Base-by-base conservation (phyloP, 1,284 basidiomycete genomes). In the Anthracocystis setariae region DNA sequence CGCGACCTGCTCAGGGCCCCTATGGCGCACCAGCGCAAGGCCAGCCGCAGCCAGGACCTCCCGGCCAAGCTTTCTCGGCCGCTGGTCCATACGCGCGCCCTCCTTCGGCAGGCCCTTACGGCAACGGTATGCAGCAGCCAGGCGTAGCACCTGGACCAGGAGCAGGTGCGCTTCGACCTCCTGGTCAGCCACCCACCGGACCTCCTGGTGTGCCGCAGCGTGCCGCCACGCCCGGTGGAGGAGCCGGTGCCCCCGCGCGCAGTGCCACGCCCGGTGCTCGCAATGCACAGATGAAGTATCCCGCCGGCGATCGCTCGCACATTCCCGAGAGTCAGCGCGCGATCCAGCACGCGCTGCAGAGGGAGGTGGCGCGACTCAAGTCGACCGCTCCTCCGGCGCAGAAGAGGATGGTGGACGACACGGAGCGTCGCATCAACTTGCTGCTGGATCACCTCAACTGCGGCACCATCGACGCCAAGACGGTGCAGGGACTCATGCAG, bases 391-490 rank as follows among this genome's bases (percentile, higher is more conserved):
- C 92, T 89, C 88, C 91, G 8, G 88, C 90, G 73, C 90, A 94
- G 85, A 91, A 90, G 83, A 89, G 91, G 33, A 87, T 94, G 75
- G 88, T 90, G 0, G 92, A 94, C 63, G 94, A 97, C 79, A 88
- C 93, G 2, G 93, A 96, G 81, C 88, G 92, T 24, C 87, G 94
- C 25, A 86, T 96, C 79, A 94, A 91, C 82, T 87, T 90, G 4
- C 84, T 97, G 52, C 95, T 95, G 76, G 94, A 97, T 82, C 90
- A 90, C 27, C 85, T 97, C 74, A 97, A 97, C 84, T 94, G 93
- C 80, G 93, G 92, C 74, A 91, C 91, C 8, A 83, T 97, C 9
- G 76, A 81, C 15, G 46, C 70, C 5, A 66, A 76, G 49, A 66
- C 79, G 13, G 62, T 80, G 4, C 72, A 75, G 20, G 63, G 74